phyloP scores from a whole-genome alignment of 2,329 filamentous ascomycete species.

The Coniochaeta hoffmannii region DNA sequence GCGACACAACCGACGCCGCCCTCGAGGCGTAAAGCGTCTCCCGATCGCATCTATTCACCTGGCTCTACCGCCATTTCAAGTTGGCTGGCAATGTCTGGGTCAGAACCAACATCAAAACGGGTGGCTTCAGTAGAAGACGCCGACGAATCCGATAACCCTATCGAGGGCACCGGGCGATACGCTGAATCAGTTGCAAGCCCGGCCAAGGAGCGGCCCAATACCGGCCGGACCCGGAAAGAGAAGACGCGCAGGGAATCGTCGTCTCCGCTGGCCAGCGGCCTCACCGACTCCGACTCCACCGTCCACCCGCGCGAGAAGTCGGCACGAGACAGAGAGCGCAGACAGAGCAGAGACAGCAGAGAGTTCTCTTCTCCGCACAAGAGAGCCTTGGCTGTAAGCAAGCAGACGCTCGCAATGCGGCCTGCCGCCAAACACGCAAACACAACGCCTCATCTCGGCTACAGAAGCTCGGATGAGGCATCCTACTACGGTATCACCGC shows the following conservation, averaged over 20 bases:
- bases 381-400: slow-evolving; percentile 8
- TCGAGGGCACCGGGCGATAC: slow-evolving; percentile 33
- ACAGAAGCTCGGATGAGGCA: slow-evolving; percentile 26
- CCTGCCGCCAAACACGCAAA: slow-evolving; percentile 27
- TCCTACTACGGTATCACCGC: slow-evolving; percentile 31
- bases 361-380: slow-evolving; percentile 11
- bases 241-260: slow-evolving; percentile 29
- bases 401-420: slow-evolving; percentile 16
- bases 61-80: not conserved
- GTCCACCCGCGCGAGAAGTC: slow-evolving; percentile 21
- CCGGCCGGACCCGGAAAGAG: slow-evolving; percentile 38
- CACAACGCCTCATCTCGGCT: slow-evolving; percentile 22
- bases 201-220: slow-evolving; percentile 43
- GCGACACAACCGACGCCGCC: not conserved
- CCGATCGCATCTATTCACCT: not conserved
- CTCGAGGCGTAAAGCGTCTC: slow-evolving; percentile 3
- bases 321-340: too few species aligned
- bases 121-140: slow-evolving; percentile 43
- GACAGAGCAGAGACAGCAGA: not conserved
- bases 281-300: slow-evolving; percentile 37
- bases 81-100: slow-evolving; percentile 33
- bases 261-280: slow-evolving; percentile 21
- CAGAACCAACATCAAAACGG: slow-evolving; percentile 19
- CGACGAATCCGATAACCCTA: slow-evolving; percentile 38
- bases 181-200: slow-evolving; percentile 40